Conservation (phyloP, 495 filamentous ascomycete genomes). For the Penicillium maclennaniae region DNA sequence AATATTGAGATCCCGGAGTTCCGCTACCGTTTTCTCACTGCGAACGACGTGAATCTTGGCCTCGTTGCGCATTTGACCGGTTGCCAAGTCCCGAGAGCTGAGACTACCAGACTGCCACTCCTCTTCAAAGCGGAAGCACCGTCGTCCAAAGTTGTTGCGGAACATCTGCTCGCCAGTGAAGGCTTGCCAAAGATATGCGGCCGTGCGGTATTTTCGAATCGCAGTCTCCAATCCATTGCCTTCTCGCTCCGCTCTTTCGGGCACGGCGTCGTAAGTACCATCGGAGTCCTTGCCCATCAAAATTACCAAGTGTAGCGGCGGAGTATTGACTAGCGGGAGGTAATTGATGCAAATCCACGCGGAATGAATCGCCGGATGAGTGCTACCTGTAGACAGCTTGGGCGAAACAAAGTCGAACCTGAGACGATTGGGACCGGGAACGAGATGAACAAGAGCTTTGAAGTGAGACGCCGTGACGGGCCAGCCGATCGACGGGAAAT, state of each 20-base stretch:
- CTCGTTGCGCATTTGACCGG: conserved; percentile 76
- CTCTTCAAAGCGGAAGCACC: conserved; percentile 86
- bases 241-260: conserved; percentile 69
- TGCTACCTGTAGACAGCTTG: conserved; percentile 66
- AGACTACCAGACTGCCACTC: conserved; percentile 82
- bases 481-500: conserved; percentile 75
- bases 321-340: conserved; percentile 68
- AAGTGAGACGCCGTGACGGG: conserved; percentile 84
- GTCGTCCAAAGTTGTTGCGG: conserved; percentile 75
- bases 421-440: conserved; percentile 79
- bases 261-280: conserved; percentile 77
- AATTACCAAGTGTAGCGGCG: conserved; percentile 81
- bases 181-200: conserved; percentile 92
- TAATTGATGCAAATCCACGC: conserved; percentile 79
- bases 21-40: conserved; percentile 74
- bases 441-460: conserved; percentile 83
- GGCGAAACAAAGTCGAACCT: conserved; percentile 83
- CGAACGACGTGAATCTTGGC: conserved; percentile 82
- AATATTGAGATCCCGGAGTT: conserved; percentile 71
- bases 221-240: conserved; percentile 76
- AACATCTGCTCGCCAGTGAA: conserved; percentile 95
- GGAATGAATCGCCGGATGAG: conserved; percentile 67
- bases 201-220: conserved; percentile 81
- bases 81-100: conserved; percentile 64
- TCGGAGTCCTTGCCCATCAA: conserved; percentile 84